Conservation (phyloP, 2,329 filamentous ascomycete genomes). For the Xylaria sp. region DNA sequence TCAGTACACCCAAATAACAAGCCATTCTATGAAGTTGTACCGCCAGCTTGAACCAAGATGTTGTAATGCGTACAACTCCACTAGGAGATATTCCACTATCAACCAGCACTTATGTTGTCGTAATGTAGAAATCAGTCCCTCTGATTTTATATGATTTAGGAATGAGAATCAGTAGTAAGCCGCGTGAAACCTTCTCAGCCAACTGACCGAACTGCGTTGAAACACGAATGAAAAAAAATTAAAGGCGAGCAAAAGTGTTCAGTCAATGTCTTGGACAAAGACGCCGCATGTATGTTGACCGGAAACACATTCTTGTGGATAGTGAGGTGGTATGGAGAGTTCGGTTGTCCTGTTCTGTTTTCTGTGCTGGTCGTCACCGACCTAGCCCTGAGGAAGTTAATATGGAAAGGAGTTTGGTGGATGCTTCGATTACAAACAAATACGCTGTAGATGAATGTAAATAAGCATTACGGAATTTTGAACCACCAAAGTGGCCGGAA, state of each 20-base stretch:
- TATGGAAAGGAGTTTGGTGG: not conserved
- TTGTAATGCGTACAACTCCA: not conserved
- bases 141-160: not conserved
- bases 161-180: not conserved
- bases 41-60: not conserved
- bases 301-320: not conserved
- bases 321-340: too few relatives aligned
- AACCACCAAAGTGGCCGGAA: not conserved
- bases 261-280: not conserved
- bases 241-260: not conserved
- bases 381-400: not conserved
- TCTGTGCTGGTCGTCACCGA: too few relatives aligned
- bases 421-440: not conserved
- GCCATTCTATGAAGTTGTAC: not conserved
- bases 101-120: not conserved
- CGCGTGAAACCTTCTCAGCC: not conserved
- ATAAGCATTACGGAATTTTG: too few relatives aligned
- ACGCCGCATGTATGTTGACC: not conserved
- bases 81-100: not conserved
- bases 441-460: not conserved
- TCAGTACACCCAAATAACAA: not conserved
- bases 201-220: not conserved
- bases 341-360: too few relatives aligned
- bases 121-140: not conserved
- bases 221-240: not conserved